Base-by-base conservation (phyloP, 179 eudicot genomes). In the Spinacia oleracea region DNA sequence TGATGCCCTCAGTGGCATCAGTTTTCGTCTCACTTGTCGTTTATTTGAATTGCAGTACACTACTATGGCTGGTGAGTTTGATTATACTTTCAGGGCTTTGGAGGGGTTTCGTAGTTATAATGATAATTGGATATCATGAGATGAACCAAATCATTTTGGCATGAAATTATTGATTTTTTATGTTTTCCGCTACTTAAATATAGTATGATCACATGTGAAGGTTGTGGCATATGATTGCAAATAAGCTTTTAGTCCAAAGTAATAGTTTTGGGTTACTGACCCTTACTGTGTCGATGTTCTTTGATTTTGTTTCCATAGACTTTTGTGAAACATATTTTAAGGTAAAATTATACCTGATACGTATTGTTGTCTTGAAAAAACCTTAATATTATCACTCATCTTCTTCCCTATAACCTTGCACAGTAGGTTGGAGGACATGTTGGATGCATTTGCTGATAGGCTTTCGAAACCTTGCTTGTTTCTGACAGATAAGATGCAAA, bases 401-500 rank as follows among this genome's bases (percentile, higher is more conserved):
- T 0, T 53, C 58, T 73, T 50, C 38, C 25, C 65, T 66, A 70
- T 74, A 72, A 74, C 72, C 60, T 76, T 84, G 29, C 73, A 53
- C 80, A 96, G 99, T 93, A 92, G 84, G 85, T 81, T 96, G 89
- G 99, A 92, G 87, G 91, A 86, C 81, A 78, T 87, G 69, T 85
- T 96, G 91, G 89, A 96, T 86, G 89, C 94, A 69, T 96, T 93
- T 87, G 98, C 99, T 80, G 94, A 92, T 74, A 86, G 97, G 91
- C 89, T 96, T 78, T 90, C 98, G 42, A 96, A 93, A 81, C 99
- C 99, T 67, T 94, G 92, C 78, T 90, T 96, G 43, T 89, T 89
- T 85, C 76, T 86, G 73, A 89, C 99, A 18, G 99, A 96, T 84
- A 96, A 96, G 89, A 91, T 96, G 98, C 97, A 85, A 83, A 96